Evolutionary conservation across 2,329 filamentous ascomycete species (phyloP).

Genomic region (Fusarium incarnatum): DNA sequence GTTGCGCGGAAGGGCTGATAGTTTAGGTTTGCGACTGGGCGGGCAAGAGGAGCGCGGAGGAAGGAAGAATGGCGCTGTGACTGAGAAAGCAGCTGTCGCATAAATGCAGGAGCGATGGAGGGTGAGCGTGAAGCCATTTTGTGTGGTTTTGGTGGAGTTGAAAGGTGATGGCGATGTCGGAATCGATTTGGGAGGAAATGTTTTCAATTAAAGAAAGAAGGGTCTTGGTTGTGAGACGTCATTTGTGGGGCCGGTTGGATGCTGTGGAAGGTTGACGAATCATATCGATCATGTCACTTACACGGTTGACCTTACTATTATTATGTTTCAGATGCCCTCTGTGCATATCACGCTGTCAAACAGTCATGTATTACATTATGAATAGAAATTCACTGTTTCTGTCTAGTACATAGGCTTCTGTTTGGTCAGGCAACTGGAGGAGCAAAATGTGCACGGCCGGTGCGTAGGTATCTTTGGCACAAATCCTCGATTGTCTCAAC

Average conservation of each 20-base stretch:
- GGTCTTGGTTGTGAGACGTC: conserved; percentile 36
- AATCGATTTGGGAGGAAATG: conserved; percentile 31
- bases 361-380: neutral
- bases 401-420: neutral
- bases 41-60: conserved; percentile 18
- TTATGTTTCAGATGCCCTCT: neutral
- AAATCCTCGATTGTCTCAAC: neutral
- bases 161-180: conserved; percentile 5
- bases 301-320: conserved; percentile 2
- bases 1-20: conserved; percentile 45
- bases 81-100: conserved; percentile 35
- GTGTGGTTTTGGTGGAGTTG: neutral
- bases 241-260: conserved; percentile 27
- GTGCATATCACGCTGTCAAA: neutral
- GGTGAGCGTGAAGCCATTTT: conserved; percentile 49
- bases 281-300: conserved; percentile 29
- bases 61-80: conserved; percentile 31
- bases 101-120: conserved; percentile 28
- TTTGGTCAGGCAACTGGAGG: neutral
- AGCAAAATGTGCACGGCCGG: neutral
- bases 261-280: conserved; percentile 34
- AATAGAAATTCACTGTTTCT: neutral
- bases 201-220: conserved; percentile 31
- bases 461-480: neutral
- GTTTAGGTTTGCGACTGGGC: conserved; percentile 9